A percentile compares a stretch with the other conserved stretches of the same genome.
Evolutionary conservation across 345 rosid genomes (phyloP).

Genomic region (Toxicodendron radicans): DNA sequence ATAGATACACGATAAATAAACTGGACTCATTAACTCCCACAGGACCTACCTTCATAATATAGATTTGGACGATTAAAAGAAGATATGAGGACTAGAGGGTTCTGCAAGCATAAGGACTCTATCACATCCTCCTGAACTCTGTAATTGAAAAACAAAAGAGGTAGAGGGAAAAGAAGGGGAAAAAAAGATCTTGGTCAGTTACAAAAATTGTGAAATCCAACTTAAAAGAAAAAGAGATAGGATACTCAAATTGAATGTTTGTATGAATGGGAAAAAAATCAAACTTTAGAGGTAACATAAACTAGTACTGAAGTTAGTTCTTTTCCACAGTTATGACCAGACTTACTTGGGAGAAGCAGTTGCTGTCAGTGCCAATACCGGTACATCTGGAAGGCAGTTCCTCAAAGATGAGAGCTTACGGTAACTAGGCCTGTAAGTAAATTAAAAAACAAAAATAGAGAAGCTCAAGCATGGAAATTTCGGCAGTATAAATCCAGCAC

Average conservation of each 20-base stretch:
- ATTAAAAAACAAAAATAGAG: neutral
- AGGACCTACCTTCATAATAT: slow-evolving; percentile 75
- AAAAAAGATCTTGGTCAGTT: neutral
- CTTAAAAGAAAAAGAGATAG: neutral
- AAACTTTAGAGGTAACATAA: neutral
- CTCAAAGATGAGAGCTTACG: slow-evolving; percentile 86
- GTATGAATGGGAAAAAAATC: neutral
- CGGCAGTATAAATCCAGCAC: slow-evolving; percentile 7
- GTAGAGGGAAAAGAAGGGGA: neutral
- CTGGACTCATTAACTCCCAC: slow-evolving; percentile 12
- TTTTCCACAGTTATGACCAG: slow-evolving; percentile 14
- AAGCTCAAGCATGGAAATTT: slow-evolving; percentile 7
- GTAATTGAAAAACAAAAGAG: slow-evolving; percentile 25
- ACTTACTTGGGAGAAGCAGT: slow-evolving; percentile 95
- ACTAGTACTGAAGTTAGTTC: neutral
- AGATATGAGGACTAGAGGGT: slow-evolving; percentile 80
- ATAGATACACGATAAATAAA: neutral
- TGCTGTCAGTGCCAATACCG: slow-evolving; percentile 89
- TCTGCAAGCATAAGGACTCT: slow-evolving; percentile 68
- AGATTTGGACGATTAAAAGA: slow-evolving; percentile 96
- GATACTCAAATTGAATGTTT: neutral
- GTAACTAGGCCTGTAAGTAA: slow-evolving; percentile 67
- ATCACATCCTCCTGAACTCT: slow-evolving; percentile 95
- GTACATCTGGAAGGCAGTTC: slow-evolving; percentile 68
- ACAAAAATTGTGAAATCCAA: neutral